A percentile compares a stretch with the other conserved stretches of the same genome.
Evolutionary conservation across 495 filamentous ascomycete species (phyloP).

Genomic region (Neurospora cerealis): DNA sequence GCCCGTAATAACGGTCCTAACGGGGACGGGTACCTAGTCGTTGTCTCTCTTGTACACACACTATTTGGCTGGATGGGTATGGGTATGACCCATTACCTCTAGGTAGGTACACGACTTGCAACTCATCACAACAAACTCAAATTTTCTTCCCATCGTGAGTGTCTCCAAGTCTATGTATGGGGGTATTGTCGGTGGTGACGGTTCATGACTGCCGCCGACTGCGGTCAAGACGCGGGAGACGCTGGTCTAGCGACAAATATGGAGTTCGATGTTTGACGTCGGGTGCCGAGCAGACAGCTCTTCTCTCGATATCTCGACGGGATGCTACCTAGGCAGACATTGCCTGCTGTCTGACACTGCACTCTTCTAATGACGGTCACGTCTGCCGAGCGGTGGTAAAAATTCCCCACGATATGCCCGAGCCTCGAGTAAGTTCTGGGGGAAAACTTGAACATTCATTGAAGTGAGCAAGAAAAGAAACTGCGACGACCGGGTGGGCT

Average conservation of each 20-base stretch:
- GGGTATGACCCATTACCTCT: not conserved
- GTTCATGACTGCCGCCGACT: not conserved
- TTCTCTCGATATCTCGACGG: not conserved
- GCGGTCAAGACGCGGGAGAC: not conserved
- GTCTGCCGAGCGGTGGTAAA: not conserved
- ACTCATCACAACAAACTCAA: not conserved
- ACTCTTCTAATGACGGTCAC: not conserved
- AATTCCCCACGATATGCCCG: not conserved
- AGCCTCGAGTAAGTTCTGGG: not conserved
- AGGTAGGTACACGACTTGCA: not conserved
- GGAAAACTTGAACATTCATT: not conserved
- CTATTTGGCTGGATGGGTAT: not conserved
- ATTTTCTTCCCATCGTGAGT: not conserved
- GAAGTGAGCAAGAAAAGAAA: not conserved
- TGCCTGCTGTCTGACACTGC: not conserved
- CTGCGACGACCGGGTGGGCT: not conserved
- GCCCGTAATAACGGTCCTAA: not conserved
- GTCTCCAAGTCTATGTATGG: not conserved
- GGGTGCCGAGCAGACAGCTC: not conserved
- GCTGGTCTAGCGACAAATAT: not conserved
- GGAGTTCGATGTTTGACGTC: not conserved
- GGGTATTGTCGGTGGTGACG: not conserved
- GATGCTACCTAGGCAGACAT: not conserved
- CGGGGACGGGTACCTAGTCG: not conserved
- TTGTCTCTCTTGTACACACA: not conserved